These are phyloP conservation scores for Conoideocrella luteorostrata DNA, from an alignment of 2,329 filamentous ascomycete genomes.

Conservation along the genomic window DNA sequence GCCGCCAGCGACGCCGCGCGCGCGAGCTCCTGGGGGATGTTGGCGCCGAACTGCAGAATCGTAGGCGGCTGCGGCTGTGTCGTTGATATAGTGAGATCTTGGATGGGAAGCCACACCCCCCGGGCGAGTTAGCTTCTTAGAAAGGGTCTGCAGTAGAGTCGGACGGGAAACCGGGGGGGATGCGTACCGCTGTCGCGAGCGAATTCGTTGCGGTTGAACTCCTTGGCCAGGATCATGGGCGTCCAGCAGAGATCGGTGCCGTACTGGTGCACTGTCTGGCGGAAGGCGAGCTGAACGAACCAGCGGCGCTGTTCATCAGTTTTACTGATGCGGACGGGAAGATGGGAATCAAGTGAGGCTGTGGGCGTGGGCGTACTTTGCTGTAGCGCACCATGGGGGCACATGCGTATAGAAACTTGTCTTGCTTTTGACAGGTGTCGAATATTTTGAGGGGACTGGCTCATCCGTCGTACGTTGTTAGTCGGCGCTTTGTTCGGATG, in stretches of 20 bases:
- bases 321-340: no score
- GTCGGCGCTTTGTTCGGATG: no score
- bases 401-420: constrained; percentile 50
- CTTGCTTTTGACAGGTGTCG: constrained; percentile 43
- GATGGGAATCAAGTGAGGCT: background rate
- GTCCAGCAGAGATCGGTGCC: constrained; percentile 63
- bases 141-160: no score
- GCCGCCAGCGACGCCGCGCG: constrained; percentile 56
- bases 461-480: background rate
- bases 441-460: constrained; percentile 53
- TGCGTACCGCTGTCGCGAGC: constrained; percentile 53
- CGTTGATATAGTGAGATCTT: constrained; percentile 57
- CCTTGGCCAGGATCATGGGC: constrained; percentile 65
- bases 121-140: no score
- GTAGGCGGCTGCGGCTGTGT: constrained; percentile 47
- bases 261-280: constrained; percentile 59
- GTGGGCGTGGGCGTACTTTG: constrained; percentile 36
- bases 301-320: no score
- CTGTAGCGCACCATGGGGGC: constrained; percentile 66
- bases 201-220: constrained; percentile 56
- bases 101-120: no score
- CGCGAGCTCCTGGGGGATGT: constrained; percentile 53
- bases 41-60: constrained; percentile 62
- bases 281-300: constrained; percentile 67
- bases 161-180: background rate